Evolutionary conservation across 202 grass and related monocot species (phyloP).

Genomic region (Setaria italica): DNA sequence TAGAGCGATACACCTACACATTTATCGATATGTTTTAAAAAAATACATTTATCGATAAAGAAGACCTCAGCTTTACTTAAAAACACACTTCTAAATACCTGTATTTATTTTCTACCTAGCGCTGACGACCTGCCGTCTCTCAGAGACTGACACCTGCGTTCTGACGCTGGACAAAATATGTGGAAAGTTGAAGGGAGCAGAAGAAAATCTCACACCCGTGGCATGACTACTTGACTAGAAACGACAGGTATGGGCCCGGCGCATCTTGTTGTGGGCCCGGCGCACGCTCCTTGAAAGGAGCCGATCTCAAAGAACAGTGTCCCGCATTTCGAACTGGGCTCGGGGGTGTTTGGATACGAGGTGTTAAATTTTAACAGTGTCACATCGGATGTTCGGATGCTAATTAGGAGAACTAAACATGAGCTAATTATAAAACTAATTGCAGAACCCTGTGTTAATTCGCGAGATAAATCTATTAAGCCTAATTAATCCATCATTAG

Average conservation of each 20-base stretch:
- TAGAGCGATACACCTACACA: neutral
- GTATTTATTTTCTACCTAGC: neutral
- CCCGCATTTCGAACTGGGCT: slow-evolving; percentile 58
- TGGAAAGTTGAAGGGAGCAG: neutral
- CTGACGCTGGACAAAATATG: neutral
- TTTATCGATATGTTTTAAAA: neutral
- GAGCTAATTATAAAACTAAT: too few relatives aligned
- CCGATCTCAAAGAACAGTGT: slow-evolving; percentile 14
- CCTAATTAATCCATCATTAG: too few relatives aligned
- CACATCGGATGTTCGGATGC: too few relatives aligned
- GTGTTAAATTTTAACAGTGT: too few relatives aligned
- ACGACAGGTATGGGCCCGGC: slow-evolving; percentile 21
- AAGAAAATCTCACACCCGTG: slow-evolving; percentile 34
- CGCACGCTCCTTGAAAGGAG: slow-evolving; percentile 38
- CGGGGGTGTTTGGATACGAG: too few relatives aligned
- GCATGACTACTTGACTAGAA: slow-evolving; percentile 23
- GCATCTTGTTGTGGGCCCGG: neutral
- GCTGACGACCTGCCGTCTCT: too few relatives aligned
- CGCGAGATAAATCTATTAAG: too few relatives aligned
- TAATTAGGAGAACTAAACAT: too few relatives aligned
- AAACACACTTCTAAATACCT: neutral
- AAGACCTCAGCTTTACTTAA: neutral
- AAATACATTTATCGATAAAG: neutral
- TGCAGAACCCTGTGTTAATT: too few relatives aligned
- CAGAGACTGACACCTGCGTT: neutral